These are phyloP conservation scores for Lyophyllum shimeji DNA, from an alignment of 768 basidiomycete species.

Conservation along the genomic window DNA sequence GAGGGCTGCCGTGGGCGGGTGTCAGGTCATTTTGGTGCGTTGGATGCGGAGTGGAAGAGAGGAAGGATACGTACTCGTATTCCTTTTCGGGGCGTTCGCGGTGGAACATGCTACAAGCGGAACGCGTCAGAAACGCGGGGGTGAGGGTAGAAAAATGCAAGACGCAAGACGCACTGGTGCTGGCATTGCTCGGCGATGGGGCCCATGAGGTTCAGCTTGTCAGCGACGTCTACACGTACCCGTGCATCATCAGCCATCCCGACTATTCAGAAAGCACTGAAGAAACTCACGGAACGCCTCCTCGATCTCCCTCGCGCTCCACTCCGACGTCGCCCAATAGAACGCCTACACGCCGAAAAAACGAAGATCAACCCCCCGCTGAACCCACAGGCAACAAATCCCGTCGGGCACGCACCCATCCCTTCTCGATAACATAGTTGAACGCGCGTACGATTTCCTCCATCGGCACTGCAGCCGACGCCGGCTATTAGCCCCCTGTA, in stretches of 20 bases:
- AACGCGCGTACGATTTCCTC: constrained; percentile 83
- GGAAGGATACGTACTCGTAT: constrained; percentile 47
- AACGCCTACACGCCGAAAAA: constrained; percentile 39
- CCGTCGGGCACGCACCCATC: constrained; percentile 56
- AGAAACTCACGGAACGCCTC: constrained; percentile 47
- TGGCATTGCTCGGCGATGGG: constrained; percentile 81
- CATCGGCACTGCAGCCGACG: constrained; percentile 47
- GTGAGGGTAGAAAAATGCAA: neutral
- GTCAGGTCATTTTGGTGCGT: too few relatives aligned
- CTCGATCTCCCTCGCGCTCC: constrained; percentile 62
- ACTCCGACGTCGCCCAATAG: constrained; percentile 75
- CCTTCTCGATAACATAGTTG: constrained; percentile 73
- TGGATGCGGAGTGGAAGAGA: neutral
- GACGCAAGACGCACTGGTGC: constrained; percentile 46
- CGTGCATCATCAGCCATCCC: constrained; percentile 65
- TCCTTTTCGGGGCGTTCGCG: constrained; percentile 83
- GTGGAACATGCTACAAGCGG: constrained; percentile 60
- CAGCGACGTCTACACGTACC: constrained; percentile 63
- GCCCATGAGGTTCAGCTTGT: constrained; percentile 59
- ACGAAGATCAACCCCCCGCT: neutral
- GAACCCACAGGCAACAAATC: neutral
- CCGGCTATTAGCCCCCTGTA: neutral
- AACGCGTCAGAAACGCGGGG: neutral
- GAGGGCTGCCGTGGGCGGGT: constrained; percentile 36
- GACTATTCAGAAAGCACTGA: constrained; percentile 13